These are phyloP conservation scores for Begonia fuchsioides DNA, from an alignment of 306 rosid genomes.

Conservation along the genomic window DNA sequence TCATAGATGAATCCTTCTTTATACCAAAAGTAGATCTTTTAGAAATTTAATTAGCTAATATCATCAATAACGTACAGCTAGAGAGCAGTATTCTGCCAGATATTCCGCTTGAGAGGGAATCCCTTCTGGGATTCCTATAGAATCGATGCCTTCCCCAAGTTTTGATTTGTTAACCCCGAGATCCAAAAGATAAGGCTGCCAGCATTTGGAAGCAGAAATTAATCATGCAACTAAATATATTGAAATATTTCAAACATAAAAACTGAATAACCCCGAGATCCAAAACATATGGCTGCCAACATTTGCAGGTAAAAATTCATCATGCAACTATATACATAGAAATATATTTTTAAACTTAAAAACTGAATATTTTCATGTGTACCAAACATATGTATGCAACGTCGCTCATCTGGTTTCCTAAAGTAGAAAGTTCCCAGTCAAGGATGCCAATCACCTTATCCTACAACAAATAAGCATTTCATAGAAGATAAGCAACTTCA, in stretches of 20 bases:
- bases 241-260: no score
- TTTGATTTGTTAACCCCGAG: slow-evolving; percentile 16
- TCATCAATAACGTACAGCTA: slow-evolving; percentile 29
- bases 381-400: slow-evolving; percentile 80
- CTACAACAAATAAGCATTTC: slow-evolving; percentile 31
- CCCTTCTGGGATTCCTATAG: slow-evolving; percentile 52
- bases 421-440: slow-evolving; percentile 95
- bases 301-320: slow-evolving; percentile 4
- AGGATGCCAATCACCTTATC: slow-evolving; percentile 89
- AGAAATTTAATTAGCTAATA: neutral
- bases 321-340: no score
- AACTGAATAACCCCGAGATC: slow-evolving; percentile 16
- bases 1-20: no score
- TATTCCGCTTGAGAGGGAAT: slow-evolving; percentile 71
- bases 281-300: slow-evolving; percentile 46
- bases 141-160: slow-evolving; percentile 36
- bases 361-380: slow-evolving; percentile 3
- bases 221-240: no score
- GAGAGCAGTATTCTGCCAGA: slow-evolving; percentile 75
- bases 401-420: slow-evolving; percentile 96
- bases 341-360: no score
- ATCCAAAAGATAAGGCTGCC: slow-evolving; percentile 54
- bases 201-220: slow-evolving; percentile 8
- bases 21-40: no score
- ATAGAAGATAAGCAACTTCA: no score